Percentiles rank a stretch among this genome's conserved stretches.
Evolutionary conservation across 768 basidiomycete species (phyloP).

Genomic region (Lyophyllum atratum): DNA sequence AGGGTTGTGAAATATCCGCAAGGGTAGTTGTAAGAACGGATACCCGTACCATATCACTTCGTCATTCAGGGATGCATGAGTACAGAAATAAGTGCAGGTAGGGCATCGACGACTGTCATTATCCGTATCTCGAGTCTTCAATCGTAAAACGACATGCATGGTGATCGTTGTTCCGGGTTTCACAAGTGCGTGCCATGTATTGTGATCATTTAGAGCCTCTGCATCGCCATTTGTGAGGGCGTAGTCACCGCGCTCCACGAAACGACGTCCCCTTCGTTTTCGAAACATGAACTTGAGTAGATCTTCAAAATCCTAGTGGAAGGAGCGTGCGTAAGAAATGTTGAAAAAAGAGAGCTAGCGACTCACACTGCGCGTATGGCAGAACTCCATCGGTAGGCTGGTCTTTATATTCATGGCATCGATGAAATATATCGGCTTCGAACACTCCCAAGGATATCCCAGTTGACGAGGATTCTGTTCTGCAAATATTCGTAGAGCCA

Average conservation of each 20-base stretch:
- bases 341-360: not conserved
- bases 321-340: not conserved
- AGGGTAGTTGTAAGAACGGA: too few relatives aligned
- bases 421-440: conserved; percentile 5
- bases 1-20: too few relatives aligned
- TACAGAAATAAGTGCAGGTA: not conserved
- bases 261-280: conserved; percentile 4
- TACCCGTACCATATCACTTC: conserved; percentile 6
- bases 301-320: conserved; percentile 10
- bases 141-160: conserved; percentile 9
- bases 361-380: conserved; percentile 4
- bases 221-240: not conserved
- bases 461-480: conserved; percentile 1
- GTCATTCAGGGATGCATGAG: not conserved
- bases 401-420: conserved; percentile 12
- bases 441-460: conserved; percentile 7
- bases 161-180: conserved; percentile 5
- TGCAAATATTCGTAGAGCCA: not conserved
- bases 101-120: not conserved
- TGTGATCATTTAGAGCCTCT: not conserved
- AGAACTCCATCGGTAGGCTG: conserved; percentile 9
- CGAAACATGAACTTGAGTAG: conserved; percentile 10
- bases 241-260: conserved; percentile 8
- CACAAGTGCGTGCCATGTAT: not conserved
- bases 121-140: not conserved